Evolutionary conservation across 768 basidiomycete species (phyloP).

Genomic region (Russula sp.): DNA sequence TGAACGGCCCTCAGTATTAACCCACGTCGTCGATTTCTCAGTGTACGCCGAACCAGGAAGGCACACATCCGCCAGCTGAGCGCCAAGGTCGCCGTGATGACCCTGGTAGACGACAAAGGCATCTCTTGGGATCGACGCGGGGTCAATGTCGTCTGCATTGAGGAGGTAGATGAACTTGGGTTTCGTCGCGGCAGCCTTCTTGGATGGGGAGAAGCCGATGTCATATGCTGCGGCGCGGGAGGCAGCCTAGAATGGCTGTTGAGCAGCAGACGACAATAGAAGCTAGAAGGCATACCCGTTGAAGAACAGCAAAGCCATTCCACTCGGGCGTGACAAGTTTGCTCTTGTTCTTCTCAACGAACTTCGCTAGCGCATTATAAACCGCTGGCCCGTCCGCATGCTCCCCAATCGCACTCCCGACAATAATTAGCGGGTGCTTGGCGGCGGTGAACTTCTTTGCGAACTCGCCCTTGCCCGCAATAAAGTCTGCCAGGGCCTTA

Average conservation of each 20-base stretch:
- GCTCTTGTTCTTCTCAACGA: constrained; percentile 70
- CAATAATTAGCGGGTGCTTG: constrained; percentile 87
- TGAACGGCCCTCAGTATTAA: constrained; percentile 93
- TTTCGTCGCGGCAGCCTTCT: constrained; percentile 62
- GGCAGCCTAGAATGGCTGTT: constrained; percentile 50
- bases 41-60: constrained; percentile 92
- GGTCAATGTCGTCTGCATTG: constrained; percentile 91
- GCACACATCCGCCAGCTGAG: constrained; percentile 95
- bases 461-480: constrained; percentile 73
- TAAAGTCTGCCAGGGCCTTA: constrained; percentile 70
- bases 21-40: constrained; percentile 86
- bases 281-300: constrained; percentile 58
- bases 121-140: constrained; percentile 77
- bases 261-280: constrained; percentile 1
- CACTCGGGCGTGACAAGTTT: constrained; percentile 82
- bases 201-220: constrained; percentile 85
- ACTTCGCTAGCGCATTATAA: constrained; percentile 71
- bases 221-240: constrained; percentile 95
- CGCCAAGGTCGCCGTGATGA: constrained; percentile 95
- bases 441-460: constrained; percentile 83
- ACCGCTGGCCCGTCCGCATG: constrained; percentile 77
- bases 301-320: constrained; percentile 92
- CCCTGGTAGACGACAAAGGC: constrained; percentile 99
- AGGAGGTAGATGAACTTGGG: constrained; percentile 97
- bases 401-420: constrained; percentile 83